Percentiles rank a stretch among this genome's conserved stretches.
Conservation (phyloP, 1,284 basidiomycete species). For the Ustilago tritici region DNA sequence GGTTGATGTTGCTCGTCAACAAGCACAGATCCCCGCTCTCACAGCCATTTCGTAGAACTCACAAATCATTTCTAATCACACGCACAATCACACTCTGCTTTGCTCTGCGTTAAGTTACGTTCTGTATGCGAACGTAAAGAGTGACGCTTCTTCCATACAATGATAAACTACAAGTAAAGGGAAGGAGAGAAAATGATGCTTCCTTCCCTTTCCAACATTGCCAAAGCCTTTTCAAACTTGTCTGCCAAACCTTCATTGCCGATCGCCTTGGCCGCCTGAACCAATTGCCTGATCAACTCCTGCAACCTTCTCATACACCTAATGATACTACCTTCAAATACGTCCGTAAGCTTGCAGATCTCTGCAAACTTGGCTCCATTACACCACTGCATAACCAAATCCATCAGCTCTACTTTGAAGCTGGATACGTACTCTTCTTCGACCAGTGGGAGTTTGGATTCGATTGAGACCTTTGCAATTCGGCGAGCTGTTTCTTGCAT, state of each 20-base stretch:
- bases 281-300: slow-evolving; percentile 95
- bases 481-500: slow-evolving; percentile 95
- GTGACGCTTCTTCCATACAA: too few relatives aligned
- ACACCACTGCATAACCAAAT: slow-evolving; percentile 96
- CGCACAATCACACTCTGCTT: not conserved
- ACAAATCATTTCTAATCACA: not conserved
- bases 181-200: slow-evolving; percentile 68
- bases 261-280: slow-evolving; percentile 91
- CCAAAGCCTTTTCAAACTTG: slow-evolving; percentile 63
- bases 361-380: slow-evolving; percentile 95
- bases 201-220: slow-evolving; percentile 63
- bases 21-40: not conserved
- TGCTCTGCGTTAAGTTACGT: not conserved
- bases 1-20: slow-evolving; percentile 48
- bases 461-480: slow-evolving; percentile 94
- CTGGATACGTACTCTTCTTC: slow-evolving; percentile 95
- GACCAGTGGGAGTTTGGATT: slow-evolving; percentile 86
- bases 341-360: slow-evolving; percentile 95
- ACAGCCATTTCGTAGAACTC: not conserved
- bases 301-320: slow-evolving; percentile 92
- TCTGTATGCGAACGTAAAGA: too few relatives aligned
- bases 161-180: slow-evolving; percentile 28
- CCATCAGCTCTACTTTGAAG: slow-evolving; percentile 99
- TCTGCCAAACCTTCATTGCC: slow-evolving; percentile 87
- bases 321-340: slow-evolving; percentile 86